Evolutionary conservation across 2,329 filamentous ascomycete species (phyloP), one percentile per base, ranked within the genome.

Genomic region (Fusarium napiforme): DNA sequence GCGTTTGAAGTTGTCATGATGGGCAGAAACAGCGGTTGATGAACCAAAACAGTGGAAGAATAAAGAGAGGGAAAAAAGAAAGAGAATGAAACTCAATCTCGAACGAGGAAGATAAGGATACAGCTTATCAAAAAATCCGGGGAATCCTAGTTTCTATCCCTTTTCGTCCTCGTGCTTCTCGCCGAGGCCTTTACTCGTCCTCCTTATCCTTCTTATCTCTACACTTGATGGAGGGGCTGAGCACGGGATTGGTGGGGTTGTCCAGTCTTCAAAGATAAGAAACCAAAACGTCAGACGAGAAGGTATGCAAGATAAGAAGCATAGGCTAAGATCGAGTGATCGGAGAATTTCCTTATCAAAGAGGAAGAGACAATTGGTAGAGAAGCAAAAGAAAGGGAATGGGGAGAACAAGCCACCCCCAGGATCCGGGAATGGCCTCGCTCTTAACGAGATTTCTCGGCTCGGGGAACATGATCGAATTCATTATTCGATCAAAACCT

Each of bases 1-100:
- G 62, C 66, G 40, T 72, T 75, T 65, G 67, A 50, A 50, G 77
- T 78, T 43, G 80, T 79, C 81, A 84, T 84, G 62, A 69, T 74
- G 74, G 61, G 30, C 30, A 57, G 8, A 11, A 10, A 52, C 32
- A 15, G 2, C 12, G 45, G 26, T 52, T 8, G 11, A 26, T 52
- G 12, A 16, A 26, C n/a, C 32, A 52, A 36, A 52, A 21, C 47
- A 68, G 32, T 42, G 15, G 45, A 43, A 46, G 40, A 62, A 52
- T 64, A 46, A 68, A 67, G 59, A 63, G 43, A 61, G 60, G 49
- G 49, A 26, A 62, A 39, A 53, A 60, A 52, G 63, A 58, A 43
- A 19, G 36, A 71, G 66, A 50, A 32, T 28, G 34, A 28, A 43
- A 60, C 53, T 42, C 21, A 53, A 71, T 36, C 23, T 39, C 55